phyloP scores from a whole-genome alignment of 106 monocot genomes.

The Dioscorea zingiberensis region DNA sequence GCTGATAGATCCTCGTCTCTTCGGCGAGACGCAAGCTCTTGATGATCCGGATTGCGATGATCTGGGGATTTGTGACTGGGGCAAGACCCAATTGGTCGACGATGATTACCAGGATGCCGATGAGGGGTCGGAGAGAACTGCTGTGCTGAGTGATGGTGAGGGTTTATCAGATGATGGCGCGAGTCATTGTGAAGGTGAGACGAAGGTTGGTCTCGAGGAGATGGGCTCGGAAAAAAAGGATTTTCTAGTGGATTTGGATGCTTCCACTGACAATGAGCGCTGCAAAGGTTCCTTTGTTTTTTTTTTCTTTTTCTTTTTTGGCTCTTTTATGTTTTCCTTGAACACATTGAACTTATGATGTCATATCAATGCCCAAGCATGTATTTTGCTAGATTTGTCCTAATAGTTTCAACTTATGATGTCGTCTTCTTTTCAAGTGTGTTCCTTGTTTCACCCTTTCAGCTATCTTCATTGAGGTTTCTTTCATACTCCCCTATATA shows the following conservation, averaged over 20 bases:
- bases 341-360: too few species aligned
- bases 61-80: slow-evolving; percentile 10
- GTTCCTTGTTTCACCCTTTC: too few species aligned
- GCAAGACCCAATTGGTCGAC: slow-evolving; percentile 19
- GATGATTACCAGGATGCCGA: slow-evolving; percentile 6
- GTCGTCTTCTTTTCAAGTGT: too few species aligned
- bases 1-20: background rate
- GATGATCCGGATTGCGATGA: slow-evolving; percentile 12
- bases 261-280: slow-evolving; percentile 32
- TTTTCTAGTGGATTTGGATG: slow-evolving; percentile 28
- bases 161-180: slow-evolving; percentile 7
- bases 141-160: slow-evolving; percentile 14
- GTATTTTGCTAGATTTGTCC: background rate
- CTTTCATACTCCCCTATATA: background rate
- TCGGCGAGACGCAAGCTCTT: slow-evolving; percentile 28
- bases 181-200: background rate
- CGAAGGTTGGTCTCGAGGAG: background rate
- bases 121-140: slow-evolving; percentile 15
- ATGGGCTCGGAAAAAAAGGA: slow-evolving; percentile 1
- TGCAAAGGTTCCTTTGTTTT: slow-evolving; percentile 9
- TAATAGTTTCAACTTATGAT: too few species aligned
- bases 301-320: background rate
- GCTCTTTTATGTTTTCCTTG: background rate
- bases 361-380: background rate
- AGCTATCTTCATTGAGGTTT: too few species aligned